Conservation (phyloP, 2,329 filamentous ascomycete genomes). For the Xenosphaeropsis pyriputrescens region DNA sequence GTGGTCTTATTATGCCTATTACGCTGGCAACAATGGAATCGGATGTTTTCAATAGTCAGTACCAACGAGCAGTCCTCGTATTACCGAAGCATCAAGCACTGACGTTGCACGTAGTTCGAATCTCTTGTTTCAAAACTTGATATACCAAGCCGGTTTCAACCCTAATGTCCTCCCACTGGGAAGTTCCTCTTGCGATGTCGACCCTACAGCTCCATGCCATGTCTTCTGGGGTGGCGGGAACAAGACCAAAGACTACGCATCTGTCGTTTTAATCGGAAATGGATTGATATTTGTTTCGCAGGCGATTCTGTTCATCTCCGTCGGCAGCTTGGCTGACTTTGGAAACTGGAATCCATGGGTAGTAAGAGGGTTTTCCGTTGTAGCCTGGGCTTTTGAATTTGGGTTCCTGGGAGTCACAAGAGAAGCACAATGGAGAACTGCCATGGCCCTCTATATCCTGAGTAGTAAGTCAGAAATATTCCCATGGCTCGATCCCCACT, state of each 20-base stretch:
- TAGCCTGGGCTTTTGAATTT: slow-evolving; percentile 16
- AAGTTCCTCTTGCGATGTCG: slow-evolving; percentile 12
- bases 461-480: slow-evolving; percentile 10
- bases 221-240: slow-evolving; percentile 15
- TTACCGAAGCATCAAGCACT: background rate
- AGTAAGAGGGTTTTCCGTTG: slow-evolving; percentile 14
- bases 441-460: slow-evolving; percentile 17
- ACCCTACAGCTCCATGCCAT: slow-evolving; percentile 13
- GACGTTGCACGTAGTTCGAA: slow-evolving; percentile 9
- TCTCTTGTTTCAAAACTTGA: slow-evolving; percentile 18
- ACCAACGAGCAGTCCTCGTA: background rate
- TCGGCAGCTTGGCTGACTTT: slow-evolving; percentile 16
- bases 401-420: slow-evolving; percentile 14
- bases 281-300: slow-evolving; percentile 15
- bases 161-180: slow-evolving; percentile 16
- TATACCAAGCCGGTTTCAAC: slow-evolving; percentile 17
- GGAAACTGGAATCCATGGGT: slow-evolving; percentile 18
- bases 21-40: slow-evolving; percentile 17
- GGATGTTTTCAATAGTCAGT: slow-evolving; percentile 17
- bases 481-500: background rate
- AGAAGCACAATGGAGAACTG: slow-evolving; percentile 12
- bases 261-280: slow-evolving; percentile 14
- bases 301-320: slow-evolving; percentile 12
- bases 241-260: slow-evolving; percentile 13
- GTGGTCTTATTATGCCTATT: slow-evolving; percentile 16